These are phyloP conservation scores for Pseudomassariella vexata DNA, from an alignment of 2,329 filamentous ascomycete genomes.

Conservation along the genomic window DNA sequence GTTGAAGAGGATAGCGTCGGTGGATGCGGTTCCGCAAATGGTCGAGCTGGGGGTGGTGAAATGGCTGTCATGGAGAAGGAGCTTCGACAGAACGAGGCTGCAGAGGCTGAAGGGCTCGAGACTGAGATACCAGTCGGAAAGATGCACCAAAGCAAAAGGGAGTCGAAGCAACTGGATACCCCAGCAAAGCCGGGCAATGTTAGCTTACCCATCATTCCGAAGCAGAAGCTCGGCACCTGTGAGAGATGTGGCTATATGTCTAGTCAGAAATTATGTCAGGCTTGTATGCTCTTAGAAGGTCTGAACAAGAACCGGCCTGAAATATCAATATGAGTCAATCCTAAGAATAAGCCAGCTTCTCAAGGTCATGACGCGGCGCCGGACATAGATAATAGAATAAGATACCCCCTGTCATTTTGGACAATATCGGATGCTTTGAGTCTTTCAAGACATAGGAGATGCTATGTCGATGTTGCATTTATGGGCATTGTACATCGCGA, in stretches of 20 bases:
- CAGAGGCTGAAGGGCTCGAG: conserved; percentile 54
- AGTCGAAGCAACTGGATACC: conserved; percentile 12
- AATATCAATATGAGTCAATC: conserved; percentile 41
- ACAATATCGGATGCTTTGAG: background rate
- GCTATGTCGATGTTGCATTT: conserved; percentile 2
- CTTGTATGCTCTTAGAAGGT: conserved; percentile 82
- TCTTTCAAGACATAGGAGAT: conserved; percentile 1
- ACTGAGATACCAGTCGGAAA: conserved; percentile 51
- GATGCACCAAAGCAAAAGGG: conserved; percentile 17
- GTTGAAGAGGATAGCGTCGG: conserved; percentile 52
- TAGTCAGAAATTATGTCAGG: conserved; percentile 89
- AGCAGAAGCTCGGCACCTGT: conserved; percentile 77
- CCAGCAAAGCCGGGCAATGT: conserved; percentile 8
- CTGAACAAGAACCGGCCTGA: conserved; percentile 73
- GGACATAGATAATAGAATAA: conserved; percentile 3
- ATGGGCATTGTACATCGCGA: conserved; percentile 7
- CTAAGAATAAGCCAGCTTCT: conserved; percentile 4
- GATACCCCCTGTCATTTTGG: conserved; percentile 3
- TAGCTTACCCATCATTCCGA: conserved; percentile 31
- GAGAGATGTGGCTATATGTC: conserved; percentile 91
- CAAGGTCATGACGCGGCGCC: background rate
- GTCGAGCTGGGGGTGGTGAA: conserved; percentile 63
- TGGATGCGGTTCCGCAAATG: conserved; percentile 70
- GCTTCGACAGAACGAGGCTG: conserved; percentile 58
- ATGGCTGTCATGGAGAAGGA: conserved; percentile 78